These are phyloP conservation scores for Arachnomyces sp. DNA, from an alignment of 2,329 filamentous ascomycete species.

Conservation along the genomic window DNA sequence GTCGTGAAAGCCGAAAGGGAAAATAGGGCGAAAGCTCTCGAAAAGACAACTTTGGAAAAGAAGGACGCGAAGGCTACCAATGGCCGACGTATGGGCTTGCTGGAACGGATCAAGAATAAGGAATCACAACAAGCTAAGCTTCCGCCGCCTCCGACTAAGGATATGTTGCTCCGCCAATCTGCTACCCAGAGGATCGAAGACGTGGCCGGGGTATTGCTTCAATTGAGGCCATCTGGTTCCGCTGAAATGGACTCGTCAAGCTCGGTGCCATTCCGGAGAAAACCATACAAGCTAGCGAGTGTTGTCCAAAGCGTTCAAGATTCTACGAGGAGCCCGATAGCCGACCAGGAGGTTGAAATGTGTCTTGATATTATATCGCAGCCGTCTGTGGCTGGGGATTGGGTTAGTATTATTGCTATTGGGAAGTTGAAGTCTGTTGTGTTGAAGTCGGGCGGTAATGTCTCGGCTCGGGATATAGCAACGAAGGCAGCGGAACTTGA, in stretches of 20 bases:
- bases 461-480: conserved; percentile 30
- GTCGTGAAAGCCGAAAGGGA: conserved; percentile 24
- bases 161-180: conserved; percentile 53
- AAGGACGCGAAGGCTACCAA: conserved; percentile 23
- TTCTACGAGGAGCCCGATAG: conserved; percentile 50
- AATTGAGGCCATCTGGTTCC: conserved; percentile 43
- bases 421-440: conserved; percentile 40
- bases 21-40: conserved; percentile 7
- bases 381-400: conserved; percentile 41
- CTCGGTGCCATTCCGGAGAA: conserved; percentile 44
- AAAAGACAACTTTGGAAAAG: conserved; percentile 9
- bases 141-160: conserved; percentile 40
- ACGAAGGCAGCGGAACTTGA: conserved; percentile 19
- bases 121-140: conserved; percentile 45
- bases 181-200: conserved; percentile 63
- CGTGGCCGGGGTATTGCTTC: conserved; percentile 59
- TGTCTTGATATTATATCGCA: conserved; percentile 42
- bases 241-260: conserved; percentile 19
- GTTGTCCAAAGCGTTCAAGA: conserved; percentile 61
- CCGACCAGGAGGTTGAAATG: conserved; percentile 39
- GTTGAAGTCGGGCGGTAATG: conserved; percentile 34
- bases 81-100: conserved; percentile 52
- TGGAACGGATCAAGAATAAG: conserved; percentile 70
- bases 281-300: conserved; percentile 59
- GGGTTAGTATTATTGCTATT: conserved; percentile 43